phyloP scores from a whole-genome alignment of 257 asterid genomes.

The Nicotiana tomentosiformis region DNA sequence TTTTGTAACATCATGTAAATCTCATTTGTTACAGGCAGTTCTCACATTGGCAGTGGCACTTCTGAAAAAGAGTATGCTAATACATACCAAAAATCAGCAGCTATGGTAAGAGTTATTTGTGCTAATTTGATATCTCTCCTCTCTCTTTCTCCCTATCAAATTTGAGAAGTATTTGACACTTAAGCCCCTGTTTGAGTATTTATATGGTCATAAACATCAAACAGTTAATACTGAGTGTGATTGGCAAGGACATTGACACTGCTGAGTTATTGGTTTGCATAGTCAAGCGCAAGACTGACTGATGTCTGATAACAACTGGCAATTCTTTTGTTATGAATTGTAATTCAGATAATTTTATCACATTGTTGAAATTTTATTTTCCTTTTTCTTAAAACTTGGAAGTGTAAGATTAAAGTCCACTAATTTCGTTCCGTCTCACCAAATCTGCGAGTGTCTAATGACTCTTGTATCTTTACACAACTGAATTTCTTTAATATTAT shows the following conservation, averaged over 20 bases:
- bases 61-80: constrained; percentile 35
- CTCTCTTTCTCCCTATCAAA: background rate
- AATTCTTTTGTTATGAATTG: background rate
- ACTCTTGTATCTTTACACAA: background rate
- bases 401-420: background rate
- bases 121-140: background rate
- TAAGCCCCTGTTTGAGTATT: background rate
- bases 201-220: background rate
- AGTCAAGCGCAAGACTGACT: background rate
- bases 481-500: background rate
- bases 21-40: constrained; percentile 43
- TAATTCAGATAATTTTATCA: background rate
- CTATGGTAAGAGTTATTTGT: constrained; percentile 36
- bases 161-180: background rate
- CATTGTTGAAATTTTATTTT: background rate
- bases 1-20: constrained; percentile 1
- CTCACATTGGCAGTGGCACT: constrained; percentile 29
- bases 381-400: background rate
- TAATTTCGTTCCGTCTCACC: background rate
- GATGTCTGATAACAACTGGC: background rate
- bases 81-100: constrained; percentile 31
- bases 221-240: background rate
- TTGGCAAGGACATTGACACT: background rate
- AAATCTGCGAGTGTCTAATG: background rate
- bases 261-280: background rate